phyloP scores from a whole-genome alignment of 306 rosid genomes.

The Sesbania bispinosa region DNA sequence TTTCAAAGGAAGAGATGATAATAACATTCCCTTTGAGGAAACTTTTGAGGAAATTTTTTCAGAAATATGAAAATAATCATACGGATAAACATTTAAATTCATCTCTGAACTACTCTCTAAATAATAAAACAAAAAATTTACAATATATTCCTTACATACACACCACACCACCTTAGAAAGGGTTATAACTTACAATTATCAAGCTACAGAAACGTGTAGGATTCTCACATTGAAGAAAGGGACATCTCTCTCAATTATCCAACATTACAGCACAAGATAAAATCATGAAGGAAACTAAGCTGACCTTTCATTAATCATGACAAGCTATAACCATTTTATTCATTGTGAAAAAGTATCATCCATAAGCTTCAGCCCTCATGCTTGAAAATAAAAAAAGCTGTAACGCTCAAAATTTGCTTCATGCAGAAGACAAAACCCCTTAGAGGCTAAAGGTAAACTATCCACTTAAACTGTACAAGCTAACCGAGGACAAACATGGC shows the following conservation, averaged over 20 bases:
- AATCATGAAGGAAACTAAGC: not conserved
- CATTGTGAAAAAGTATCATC: not conserved
- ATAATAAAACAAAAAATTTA: too few species aligned
- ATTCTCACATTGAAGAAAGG: not conserved
- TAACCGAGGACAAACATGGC: conserved; percentile 39
- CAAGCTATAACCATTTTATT: not conserved
- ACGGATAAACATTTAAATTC: too few species aligned
- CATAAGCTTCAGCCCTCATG: conserved; percentile 39
- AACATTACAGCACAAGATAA: not conserved
- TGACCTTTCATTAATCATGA: not conserved
- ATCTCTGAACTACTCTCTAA: too few species aligned
- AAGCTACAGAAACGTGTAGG: not conserved
- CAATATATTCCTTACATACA: too few species aligned
- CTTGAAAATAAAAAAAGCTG: conserved; percentile 38
- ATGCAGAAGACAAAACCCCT: conserved; percentile 31
- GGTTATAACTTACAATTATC: too few species aligned
- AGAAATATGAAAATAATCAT: too few species aligned
- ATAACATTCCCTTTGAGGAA: too few species aligned
- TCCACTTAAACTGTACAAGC: conserved; percentile 71
- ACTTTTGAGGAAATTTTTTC: too few species aligned
- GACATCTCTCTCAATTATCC: not conserved
- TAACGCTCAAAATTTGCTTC: conserved; percentile 51
- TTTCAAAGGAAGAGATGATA: too few species aligned
- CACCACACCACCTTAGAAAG: too few species aligned
- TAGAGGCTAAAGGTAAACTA: conserved; percentile 37